phyloP scores from a whole-genome alignment of 768 basidiomycete genomes.

The Leccinum subtestaceum region DNA sequence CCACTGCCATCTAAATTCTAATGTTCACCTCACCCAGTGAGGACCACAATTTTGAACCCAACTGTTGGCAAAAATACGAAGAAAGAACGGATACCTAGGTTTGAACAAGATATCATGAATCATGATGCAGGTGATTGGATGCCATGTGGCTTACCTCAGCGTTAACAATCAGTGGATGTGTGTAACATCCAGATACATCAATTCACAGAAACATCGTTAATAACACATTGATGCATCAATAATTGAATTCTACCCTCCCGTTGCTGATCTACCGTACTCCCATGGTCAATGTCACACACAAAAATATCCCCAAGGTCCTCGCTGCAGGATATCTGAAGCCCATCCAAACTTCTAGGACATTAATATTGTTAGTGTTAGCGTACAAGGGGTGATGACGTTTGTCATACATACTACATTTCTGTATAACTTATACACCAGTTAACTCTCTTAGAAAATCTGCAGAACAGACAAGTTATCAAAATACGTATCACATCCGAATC shows the following conservation, averaged over 20 bases:
- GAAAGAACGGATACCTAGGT: too few relatives aligned
- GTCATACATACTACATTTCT: background rate
- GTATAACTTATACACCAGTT: constrained; percentile 18
- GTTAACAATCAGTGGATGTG: too few relatives aligned
- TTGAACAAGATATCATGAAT: too few relatives aligned
- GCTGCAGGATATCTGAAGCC: background rate
- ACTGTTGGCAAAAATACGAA: too few relatives aligned
- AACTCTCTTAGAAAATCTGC: constrained; percentile 27
- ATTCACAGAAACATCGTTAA: too few relatives aligned
- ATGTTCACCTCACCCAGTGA: too few relatives aligned
- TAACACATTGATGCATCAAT: too few relatives aligned
- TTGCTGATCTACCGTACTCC: background rate
- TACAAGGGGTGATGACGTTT: background rate
- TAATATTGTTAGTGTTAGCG: background rate
- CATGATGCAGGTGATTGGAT: too few relatives aligned
- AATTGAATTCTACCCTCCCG: background rate
- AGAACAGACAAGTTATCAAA: background rate
- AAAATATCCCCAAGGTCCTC: background rate
- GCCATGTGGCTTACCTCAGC: too few relatives aligned
- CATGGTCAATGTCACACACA: background rate
- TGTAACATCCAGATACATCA: too few relatives aligned
- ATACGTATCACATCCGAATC: background rate
- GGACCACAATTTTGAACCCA: too few relatives aligned
- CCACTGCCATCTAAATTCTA: too few relatives aligned
- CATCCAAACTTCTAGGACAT: background rate